Conservation (phyloP, 2,329 filamentous ascomycete genomes). For the Colletotrichum endophyticum region DNA sequence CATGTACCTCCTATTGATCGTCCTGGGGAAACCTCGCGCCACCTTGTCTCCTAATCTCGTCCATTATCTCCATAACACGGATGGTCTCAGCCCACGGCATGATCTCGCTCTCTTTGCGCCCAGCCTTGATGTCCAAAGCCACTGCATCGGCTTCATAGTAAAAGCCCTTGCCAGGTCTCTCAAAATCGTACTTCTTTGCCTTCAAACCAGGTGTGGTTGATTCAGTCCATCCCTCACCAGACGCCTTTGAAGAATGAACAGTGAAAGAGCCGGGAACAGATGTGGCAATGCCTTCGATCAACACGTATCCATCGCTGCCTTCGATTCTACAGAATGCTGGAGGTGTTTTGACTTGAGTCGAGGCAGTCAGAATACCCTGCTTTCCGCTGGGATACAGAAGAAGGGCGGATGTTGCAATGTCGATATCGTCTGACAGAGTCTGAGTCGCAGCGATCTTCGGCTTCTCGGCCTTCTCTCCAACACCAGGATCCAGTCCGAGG, state of each 20-base stretch:
- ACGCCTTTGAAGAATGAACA: conserved; percentile 27
- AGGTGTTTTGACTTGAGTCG: conserved; percentile 32
- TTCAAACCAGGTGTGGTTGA: not conserved
- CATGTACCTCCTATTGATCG: not conserved
- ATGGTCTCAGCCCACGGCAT: conserved; percentile 53
- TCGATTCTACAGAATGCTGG: conserved; percentile 42
- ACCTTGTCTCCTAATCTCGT: conserved; percentile 44
- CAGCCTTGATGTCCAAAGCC: conserved; percentile 42
- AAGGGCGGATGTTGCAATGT: conserved; percentile 40
- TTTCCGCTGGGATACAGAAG: conserved; percentile 42
- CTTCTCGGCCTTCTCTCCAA: conserved; percentile 27
- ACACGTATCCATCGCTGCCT: conserved; percentile 38
- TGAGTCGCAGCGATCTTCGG: conserved; percentile 41
- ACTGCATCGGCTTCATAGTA: conserved; percentile 51
- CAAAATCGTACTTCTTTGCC: conserved; percentile 39
- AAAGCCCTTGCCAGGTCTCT: conserved; percentile 40
- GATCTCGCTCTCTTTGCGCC: conserved; percentile 38
- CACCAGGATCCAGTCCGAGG: conserved; percentile 33
- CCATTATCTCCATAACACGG: conserved; percentile 49
- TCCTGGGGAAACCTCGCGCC: conserved; percentile 32
- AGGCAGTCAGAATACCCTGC: conserved; percentile 47
- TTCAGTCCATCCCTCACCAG: conserved; percentile 25
- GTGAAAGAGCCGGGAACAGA: conserved; percentile 40
- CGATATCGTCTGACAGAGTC: conserved; percentile 37
- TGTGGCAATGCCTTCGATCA: conserved; percentile 36